Evolutionary conservation across 495 filamentous ascomycete genomes (phyloP).

Genomic region (Aspergillus homomorphus): DNA sequence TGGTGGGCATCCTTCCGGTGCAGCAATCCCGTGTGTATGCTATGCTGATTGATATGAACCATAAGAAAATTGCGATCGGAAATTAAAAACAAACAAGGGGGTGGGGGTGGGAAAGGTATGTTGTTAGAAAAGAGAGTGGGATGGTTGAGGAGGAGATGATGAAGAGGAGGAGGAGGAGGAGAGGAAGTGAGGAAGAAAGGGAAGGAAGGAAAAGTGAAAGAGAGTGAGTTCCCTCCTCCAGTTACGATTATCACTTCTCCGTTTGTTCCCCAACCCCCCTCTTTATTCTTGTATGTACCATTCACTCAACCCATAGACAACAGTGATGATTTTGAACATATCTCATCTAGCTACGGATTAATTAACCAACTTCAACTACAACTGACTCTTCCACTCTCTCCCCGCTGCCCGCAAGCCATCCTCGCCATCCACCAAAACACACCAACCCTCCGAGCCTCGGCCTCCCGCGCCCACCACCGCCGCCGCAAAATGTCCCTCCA

Average conservation of each 20-base stretch:
- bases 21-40: background rate
- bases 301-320: slow-evolving; percentile 10
- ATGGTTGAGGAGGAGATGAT: background rate
- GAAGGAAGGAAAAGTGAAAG: slow-evolving; percentile 3
- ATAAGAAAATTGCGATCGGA: background rate
- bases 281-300: background rate
- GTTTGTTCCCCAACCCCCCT: background rate
- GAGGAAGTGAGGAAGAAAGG: slow-evolving; percentile 11
- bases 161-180: background rate
- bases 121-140: background rate
- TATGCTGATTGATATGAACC: background rate
- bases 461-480: slow-evolving; percentile 71
- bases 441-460: slow-evolving; percentile 74
- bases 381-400: slow-evolving; percentile 43
- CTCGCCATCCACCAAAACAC: slow-evolving; percentile 88
- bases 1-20: slow-evolving; percentile 36
- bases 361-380: slow-evolving; percentile 23
- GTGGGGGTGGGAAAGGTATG: background rate
- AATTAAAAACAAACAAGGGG: background rate
- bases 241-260: background rate
- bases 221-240: background rate
- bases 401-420: slow-evolving; percentile 60
- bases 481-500: slow-evolving; percentile 60
- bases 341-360: background rate
- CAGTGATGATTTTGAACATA: background rate